A percentile compares a stretch with the other conserved stretches of the same genome.
Evolutionary conservation across 495 filamentous ascomycete species (phyloP).

Genomic region (Staphylotrichum longicolle): DNA sequence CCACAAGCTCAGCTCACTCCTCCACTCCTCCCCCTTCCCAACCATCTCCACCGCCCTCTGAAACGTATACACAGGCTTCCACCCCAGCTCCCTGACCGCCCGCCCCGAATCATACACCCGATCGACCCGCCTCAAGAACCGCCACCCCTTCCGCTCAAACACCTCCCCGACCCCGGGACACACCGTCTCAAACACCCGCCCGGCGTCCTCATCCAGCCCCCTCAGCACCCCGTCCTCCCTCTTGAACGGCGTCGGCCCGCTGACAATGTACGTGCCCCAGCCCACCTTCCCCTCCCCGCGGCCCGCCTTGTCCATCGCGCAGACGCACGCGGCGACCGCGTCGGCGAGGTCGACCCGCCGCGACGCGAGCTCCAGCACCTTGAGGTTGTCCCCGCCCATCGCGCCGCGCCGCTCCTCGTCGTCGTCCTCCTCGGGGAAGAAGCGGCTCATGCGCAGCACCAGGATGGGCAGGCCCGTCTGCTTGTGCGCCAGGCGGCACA

Average conservation of each 20-base stretch:
- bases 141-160: constrained; percentile 29
- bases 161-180: constrained; percentile 16
- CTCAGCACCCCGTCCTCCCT: constrained; percentile 11
- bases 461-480: constrained; percentile 19
- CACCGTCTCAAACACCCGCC: constrained; percentile 1
- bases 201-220: constrained; percentile 20
- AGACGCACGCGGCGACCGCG: constrained; percentile 29
- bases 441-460: constrained; percentile 32
- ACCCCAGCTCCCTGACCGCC: constrained; percentile 29
- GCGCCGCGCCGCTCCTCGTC: constrained; percentile 25
- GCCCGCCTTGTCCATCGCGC: constrained; percentile 21
- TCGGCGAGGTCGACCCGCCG: constrained; percentile 32
- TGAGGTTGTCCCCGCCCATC: constrained; percentile 29
- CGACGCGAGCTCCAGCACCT: constrained; percentile 35
- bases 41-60: constrained; percentile 25
- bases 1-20: constrained; percentile 26
- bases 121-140: constrained; percentile 28
- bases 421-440: constrained; percentile 37
- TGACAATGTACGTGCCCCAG: constrained; percentile 30
- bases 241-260: constrained; percentile 27
- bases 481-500: constrained; percentile 25
- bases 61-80: constrained; percentile 33
- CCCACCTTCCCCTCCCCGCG: background rate
- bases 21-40: constrained; percentile 29
- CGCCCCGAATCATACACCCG: constrained; percentile 33